Evolutionary conservation across 2,329 filamentous ascomycete species (phyloP).

Genomic region (Diplodia sapinea): DNA sequence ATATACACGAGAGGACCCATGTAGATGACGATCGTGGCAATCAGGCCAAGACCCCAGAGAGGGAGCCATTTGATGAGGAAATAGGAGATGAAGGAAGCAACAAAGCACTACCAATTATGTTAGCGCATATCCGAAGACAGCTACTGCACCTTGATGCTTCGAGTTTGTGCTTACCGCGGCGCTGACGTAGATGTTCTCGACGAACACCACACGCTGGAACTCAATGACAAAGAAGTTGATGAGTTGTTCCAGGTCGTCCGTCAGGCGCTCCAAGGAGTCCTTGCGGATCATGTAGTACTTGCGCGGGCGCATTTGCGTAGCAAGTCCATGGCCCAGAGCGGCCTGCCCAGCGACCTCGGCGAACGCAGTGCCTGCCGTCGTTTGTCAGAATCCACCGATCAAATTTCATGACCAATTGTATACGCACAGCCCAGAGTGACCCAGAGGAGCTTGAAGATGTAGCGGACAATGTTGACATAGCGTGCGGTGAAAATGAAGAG

Average conservation of each 20-base stretch:
- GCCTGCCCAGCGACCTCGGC: slow-evolving; percentile 63
- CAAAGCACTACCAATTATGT: slow-evolving; percentile 58
- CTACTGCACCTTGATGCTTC: too few species aligned
- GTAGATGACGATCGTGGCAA: slow-evolving; percentile 63
- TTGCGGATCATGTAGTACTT: slow-evolving; percentile 71
- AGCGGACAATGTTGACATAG: slow-evolving; percentile 67
- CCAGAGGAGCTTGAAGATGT: slow-evolving; percentile 65
- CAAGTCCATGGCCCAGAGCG: slow-evolving; percentile 63
- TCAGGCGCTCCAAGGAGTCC: slow-evolving; percentile 65
- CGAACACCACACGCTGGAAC: slow-evolving; percentile 69
- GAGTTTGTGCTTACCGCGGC: slow-evolving; percentile 58
- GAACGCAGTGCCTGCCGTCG: slow-evolving; percentile 57
- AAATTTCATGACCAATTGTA: not conserved
- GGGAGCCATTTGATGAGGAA: slow-evolving; percentile 70
- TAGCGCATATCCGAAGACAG: not conserved
- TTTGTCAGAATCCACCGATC: slow-evolving; percentile 36
- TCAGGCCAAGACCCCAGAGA: slow-evolving; percentile 67
- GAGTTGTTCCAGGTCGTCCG: slow-evolving; percentile 68
- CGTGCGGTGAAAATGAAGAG: slow-evolving; percentile 67
- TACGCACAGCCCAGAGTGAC: slow-evolving; percentile 63
- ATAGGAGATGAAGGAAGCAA: slow-evolving; percentile 63
- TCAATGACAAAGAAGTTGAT: slow-evolving; percentile 73
- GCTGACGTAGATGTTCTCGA: slow-evolving; percentile 68
- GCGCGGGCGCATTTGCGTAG: slow-evolving; percentile 65
- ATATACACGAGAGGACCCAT: slow-evolving; percentile 67